phyloP scores from a whole-genome alignment of 352 stramenopile genomes.

The Blastocystis sp. region DNA sequence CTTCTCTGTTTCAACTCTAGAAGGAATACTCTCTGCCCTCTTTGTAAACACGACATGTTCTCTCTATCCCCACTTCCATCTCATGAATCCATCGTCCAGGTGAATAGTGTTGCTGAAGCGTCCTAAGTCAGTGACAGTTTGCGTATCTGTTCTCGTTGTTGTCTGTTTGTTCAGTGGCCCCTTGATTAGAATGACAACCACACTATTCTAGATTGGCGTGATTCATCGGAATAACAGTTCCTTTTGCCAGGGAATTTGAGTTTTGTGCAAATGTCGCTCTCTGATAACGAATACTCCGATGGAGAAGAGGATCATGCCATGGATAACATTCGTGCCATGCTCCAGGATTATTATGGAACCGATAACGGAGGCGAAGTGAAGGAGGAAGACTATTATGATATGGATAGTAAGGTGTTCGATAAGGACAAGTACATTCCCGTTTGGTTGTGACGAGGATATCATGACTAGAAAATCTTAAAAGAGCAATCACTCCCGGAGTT shows the following conservation, averaged over 20 bases:
- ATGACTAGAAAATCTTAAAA: constrained; percentile 36
- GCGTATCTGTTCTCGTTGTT: too few species aligned
- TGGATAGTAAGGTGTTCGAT: constrained; percentile 53
- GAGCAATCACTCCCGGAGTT: constrained; percentile 30
- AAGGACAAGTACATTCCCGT: constrained; percentile 51
- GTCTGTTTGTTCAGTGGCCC: too few species aligned
- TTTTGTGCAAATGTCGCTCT: not conserved
- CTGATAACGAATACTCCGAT: not conserved
- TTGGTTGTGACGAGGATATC: not conserved
- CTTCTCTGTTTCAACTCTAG: not conserved
- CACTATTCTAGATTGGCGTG: too few species aligned
- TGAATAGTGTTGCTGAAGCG: not conserved
- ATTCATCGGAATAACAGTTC: too few species aligned
- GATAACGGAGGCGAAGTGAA: constrained; percentile 16
- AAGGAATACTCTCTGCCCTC: not conserved
- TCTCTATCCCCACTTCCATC: not conserved
- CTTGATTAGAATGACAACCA: too few species aligned
- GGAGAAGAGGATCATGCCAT: constrained; percentile 45
- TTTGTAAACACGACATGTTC: constrained; percentile 44
- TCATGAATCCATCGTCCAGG: not conserved
- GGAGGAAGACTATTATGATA: constrained; percentile 39
- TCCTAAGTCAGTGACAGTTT: not conserved
- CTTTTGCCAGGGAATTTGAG: too few species aligned
- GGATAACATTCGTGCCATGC: constrained; percentile 52
- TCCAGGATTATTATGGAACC: constrained; percentile 46